Evolutionary conservation across 768 basidiomycete species (phyloP).

Genomic region (Mycena metata): DNA sequence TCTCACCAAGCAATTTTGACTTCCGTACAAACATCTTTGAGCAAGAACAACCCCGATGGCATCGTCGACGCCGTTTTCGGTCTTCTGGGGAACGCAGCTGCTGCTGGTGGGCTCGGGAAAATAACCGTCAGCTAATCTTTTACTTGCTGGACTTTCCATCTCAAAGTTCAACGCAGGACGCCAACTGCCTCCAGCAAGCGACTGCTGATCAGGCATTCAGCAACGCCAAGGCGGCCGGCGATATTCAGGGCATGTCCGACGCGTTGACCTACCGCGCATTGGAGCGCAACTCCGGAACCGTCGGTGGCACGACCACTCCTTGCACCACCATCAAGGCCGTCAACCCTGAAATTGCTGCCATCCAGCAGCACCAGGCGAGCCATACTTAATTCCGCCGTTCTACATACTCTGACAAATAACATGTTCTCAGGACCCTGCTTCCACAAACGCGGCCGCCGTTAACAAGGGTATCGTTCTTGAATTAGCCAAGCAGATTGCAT

Average conservation of each 20-base stretch:
- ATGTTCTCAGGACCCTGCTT: slow-evolving; percentile 69
- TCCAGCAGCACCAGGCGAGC: slow-evolving; percentile 69
- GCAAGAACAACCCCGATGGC: slow-evolving; percentile 68
- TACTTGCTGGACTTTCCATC: not conserved
- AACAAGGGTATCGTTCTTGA: slow-evolving; percentile 77
- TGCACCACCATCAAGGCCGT: slow-evolving; percentile 69
- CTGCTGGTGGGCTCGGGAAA: slow-evolving; percentile 64
- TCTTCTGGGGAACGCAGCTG: slow-evolving; percentile 77
- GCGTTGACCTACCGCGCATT: slow-evolving; percentile 75
- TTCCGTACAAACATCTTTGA: slow-evolving; percentile 61
- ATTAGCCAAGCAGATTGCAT: slow-evolving; percentile 73
- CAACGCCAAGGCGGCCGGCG: slow-evolving; percentile 74
- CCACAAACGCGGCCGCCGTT: slow-evolving; percentile 63
- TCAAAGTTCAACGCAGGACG: slow-evolving; percentile 51
- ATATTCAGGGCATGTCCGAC: slow-evolving; percentile 67
- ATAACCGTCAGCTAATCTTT: slow-evolving; percentile 57
- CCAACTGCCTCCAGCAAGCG: slow-evolving; percentile 75
- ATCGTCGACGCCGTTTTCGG: slow-evolving; percentile 76
- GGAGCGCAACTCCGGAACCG: slow-evolving; percentile 72
- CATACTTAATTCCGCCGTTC: not conserved
- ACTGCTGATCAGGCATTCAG: slow-evolving; percentile 80
- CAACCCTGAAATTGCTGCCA: slow-evolving; percentile 77
- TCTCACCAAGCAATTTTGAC: slow-evolving; percentile 72
- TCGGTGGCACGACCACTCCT: slow-evolving; percentile 60
- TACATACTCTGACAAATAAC: not conserved